phyloP scores from a whole-genome alignment of 805 yeast genomes.

The Wickerhamomyces hampshirensis region DNA sequence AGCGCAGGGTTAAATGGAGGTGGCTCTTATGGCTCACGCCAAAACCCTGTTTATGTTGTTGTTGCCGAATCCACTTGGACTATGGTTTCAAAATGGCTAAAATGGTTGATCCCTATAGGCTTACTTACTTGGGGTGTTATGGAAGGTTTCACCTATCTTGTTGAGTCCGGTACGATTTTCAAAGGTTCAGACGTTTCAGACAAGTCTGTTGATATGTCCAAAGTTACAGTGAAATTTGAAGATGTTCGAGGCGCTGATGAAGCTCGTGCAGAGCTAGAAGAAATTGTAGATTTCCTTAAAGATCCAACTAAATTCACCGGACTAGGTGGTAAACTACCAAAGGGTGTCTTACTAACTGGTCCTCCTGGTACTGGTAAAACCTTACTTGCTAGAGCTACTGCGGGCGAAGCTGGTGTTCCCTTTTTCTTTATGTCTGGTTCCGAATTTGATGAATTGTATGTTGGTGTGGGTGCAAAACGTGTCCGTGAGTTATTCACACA shows the following conservation, averaged over 20 bases:
- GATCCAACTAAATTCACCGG: slow-evolving; percentile 97
- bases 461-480: slow-evolving; percentile 98
- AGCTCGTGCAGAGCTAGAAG: slow-evolving; percentile 95
- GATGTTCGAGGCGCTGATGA: slow-evolving; percentile 99
- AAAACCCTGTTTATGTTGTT: slow-evolving; percentile 91
- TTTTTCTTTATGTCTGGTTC: slow-evolving; percentile 98
- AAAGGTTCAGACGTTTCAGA: slow-evolving; percentile 69
- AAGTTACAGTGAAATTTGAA: slow-evolving; percentile 79
- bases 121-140: slow-evolving; percentile 77
- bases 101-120: slow-evolving; percentile 82
- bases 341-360: slow-evolving; percentile 94
- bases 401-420: slow-evolving; percentile 99
- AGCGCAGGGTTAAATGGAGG: slow-evolving; percentile 17
- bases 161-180: slow-evolving; percentile 79
- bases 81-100: slow-evolving; percentile 78
- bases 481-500: slow-evolving; percentile 90
- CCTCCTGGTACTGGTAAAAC: slow-evolving; percentile 99
- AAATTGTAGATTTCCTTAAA: slow-evolving; percentile 93
- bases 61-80: slow-evolving; percentile 81
- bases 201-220: slow-evolving; percentile 76
- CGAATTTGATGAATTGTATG: slow-evolving; percentile 96
- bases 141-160: slow-evolving; percentile 69
- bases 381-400: slow-evolving; percentile 92
- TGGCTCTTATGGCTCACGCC: slow-evolving; percentile 48
- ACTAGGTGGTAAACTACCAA: slow-evolving; percentile 94